phyloP scores from a whole-genome alignment of 225 moss, liverwort and hornwort genomes.

The Marchantia polymorpha region DNA sequence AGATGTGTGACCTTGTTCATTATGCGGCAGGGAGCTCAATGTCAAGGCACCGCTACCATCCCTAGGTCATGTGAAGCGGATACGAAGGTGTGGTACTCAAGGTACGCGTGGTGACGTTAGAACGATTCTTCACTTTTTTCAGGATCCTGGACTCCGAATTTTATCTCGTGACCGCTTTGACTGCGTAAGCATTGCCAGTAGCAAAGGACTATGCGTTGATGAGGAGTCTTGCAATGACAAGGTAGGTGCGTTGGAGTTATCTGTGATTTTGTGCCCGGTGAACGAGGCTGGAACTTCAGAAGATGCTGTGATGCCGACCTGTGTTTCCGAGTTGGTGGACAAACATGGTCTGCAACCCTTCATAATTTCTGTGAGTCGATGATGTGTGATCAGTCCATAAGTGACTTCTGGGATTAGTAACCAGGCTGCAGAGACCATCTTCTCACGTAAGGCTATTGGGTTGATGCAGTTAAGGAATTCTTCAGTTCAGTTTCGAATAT shows the following conservation, averaged over 20 bases:
- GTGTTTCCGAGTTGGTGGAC: conserved; percentile 61
- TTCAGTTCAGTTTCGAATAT: too few species aligned
- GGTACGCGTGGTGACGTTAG: conserved; percentile 32
- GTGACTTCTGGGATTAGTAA: neutral
- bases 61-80: conserved; percentile 79
- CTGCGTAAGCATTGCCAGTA: neutral
- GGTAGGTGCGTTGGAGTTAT: conserved; percentile 55
- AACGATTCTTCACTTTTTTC: neutral
- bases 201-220: neutral
- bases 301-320: conserved; percentile 48
- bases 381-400: neutral
- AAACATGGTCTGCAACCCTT: conserved; percentile 66
- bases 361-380: conserved; percentile 52
- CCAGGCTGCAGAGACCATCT: neutral
- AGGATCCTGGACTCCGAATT: neutral
- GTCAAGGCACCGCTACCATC: conserved; percentile 59
- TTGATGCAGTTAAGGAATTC: neutral
- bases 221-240: neutral
- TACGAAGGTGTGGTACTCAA: conserved; percentile 45
- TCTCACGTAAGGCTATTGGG: neutral
- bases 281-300: conserved; percentile 37
- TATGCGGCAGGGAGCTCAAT: conserved; percentile 60
- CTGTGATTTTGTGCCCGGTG: conserved; percentile 64
- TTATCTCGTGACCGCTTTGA: neutral
- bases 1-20: neutral